Base-by-base conservation (phyloP, 2,329 filamentous ascomycete genomes). In the Claviceps lovelessii region DNA sequence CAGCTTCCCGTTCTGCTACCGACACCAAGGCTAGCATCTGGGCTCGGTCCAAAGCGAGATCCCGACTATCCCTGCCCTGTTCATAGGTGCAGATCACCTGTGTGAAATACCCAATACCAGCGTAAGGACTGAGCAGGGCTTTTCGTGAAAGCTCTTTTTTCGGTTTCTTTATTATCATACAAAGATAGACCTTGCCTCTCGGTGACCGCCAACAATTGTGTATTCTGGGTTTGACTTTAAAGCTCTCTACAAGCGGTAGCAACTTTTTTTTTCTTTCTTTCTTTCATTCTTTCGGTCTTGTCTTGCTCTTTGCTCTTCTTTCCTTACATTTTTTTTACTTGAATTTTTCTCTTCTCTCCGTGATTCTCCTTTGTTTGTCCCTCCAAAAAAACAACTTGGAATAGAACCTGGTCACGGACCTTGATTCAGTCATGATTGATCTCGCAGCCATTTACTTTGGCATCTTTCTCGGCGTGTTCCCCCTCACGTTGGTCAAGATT, bases 401-500 rank as follows among this genome's bases (percentile, higher is more conserved):
- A 37, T 5, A 23, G 31, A 11, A 49, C 10, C 10, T 31, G 47
- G 15, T 49, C 13, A 13, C 37, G 37, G 0, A 17, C 4, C 37
- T 17, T 17, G 37, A 41, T 41, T 17, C 29, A n/a, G 51, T n/a
- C 19, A 57, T 51, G 54, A 41, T 58, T 1, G 60, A 65, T 47
- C 45, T 64, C 3, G 56, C 61, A 10, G 60, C 59, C 1, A 52
- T 64, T 15, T 63, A 60, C 54, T 62, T 62, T 39, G 63, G 63
- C 1, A 33, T 64, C 47, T 64, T 64, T 28, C 4, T 64, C 8
- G 63, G 62, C n/a, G 52, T 63, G 33, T 63, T 63, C n/a, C 51
- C 62, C 13, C 62, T 65, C 8, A 60, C 63, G 3, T 52, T 64
- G 31, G 47, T 57, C 29, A 64, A 65, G 28, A 59, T 60, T 3